A percentile compares a stretch with the other conserved stretches of the same genome.
Conservation (phyloP, 1,139 yeast species). For the Taphrina betulina region DNA sequence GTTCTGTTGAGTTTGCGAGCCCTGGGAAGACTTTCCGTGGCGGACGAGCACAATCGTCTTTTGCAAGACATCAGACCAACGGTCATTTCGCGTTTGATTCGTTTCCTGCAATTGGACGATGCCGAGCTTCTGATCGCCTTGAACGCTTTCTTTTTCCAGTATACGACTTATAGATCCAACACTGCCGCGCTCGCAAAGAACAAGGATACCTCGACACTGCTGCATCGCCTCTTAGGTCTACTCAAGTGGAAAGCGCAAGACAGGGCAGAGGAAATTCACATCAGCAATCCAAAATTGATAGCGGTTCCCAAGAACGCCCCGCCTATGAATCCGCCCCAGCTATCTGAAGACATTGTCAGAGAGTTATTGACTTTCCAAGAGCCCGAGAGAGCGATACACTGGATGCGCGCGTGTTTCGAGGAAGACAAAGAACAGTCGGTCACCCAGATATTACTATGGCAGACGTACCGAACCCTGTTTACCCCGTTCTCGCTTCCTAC, state of each 20-base stretch:
- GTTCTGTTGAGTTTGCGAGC: constrained; percentile 47
- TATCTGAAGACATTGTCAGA: constrained; percentile 60
- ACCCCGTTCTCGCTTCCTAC: constrained; percentile 51
- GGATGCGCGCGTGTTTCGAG: constrained; percentile 90
- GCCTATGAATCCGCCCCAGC: constrained; percentile 63
- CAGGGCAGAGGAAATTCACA: neutral
- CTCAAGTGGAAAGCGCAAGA: constrained; percentile 54
- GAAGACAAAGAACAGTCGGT: constrained; percentile 77
- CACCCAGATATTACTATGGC: constrained; percentile 94
- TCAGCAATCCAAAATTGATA: neutral
- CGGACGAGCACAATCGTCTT: constrained; percentile 44
- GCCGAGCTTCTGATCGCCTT: constrained; percentile 64
- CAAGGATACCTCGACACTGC: constrained; percentile 36
- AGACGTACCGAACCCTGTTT: constrained; percentile 86
- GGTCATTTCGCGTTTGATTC: constrained; percentile 45
- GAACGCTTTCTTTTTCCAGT: constrained; percentile 67
- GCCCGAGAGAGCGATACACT: constrained; percentile 87
- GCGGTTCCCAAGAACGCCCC: constrained; percentile 43
- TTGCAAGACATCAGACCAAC: constrained; percentile 38
- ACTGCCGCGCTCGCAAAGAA: constrained; percentile 38
- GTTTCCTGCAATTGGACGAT: constrained; percentile 50
- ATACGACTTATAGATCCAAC: constrained; percentile 53
- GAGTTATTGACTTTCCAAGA: constrained; percentile 69
- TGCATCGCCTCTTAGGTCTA: constrained; percentile 54
- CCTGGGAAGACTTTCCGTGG: constrained; percentile 46